A percentile compares a stretch with the other conserved stretches of the same genome.
Evolutionary conservation across 805 yeast genomes (phyloP).

Genomic region (Lipomyces sp.): DNA sequence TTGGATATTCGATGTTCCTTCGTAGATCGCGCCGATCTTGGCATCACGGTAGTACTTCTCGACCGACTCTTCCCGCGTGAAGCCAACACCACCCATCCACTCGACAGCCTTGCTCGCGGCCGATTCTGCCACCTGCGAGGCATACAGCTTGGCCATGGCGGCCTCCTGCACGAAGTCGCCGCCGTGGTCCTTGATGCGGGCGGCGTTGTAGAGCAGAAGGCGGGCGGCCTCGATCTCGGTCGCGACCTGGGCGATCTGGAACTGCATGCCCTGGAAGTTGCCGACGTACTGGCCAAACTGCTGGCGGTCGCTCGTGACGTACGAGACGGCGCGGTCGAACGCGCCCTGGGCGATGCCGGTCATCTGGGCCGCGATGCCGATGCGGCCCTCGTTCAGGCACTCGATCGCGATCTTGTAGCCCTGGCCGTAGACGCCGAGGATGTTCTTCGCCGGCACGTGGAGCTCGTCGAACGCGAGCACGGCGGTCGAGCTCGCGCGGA

Average conservation of each 20-base stretch:
- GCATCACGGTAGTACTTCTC: slow-evolving; percentile 47
- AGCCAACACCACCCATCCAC: slow-evolving; percentile 50
- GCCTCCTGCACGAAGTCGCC: slow-evolving; percentile 43
- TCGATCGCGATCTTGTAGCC: slow-evolving; percentile 48
- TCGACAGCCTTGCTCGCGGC: slow-evolving; percentile 44
- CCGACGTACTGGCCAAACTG: slow-evolving; percentile 45
- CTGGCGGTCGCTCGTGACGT: slow-evolving; percentile 42
- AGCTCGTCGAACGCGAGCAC: slow-evolving; percentile 43
- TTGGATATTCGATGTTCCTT: slow-evolving; percentile 47
- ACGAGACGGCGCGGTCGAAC: slow-evolving; percentile 41
- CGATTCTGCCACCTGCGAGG: slow-evolving; percentile 43
- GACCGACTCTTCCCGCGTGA: slow-evolving; percentile 43
- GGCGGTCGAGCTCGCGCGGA: slow-evolving; percentile 45
- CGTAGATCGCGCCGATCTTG: slow-evolving; percentile 46
- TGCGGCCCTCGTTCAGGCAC: slow-evolving; percentile 45
- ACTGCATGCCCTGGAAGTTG: slow-evolving; percentile 48
- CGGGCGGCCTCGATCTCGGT: slow-evolving; percentile 46
- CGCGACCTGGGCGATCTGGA: slow-evolving; percentile 46
- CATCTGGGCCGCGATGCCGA: slow-evolving; percentile 49
- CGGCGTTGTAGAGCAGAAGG: slow-evolving; percentile 44
- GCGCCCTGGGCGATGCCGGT: slow-evolving; percentile 47
- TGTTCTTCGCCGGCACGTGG: slow-evolving; percentile 42
- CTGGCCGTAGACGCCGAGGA: slow-evolving; percentile 44
- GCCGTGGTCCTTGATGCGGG: slow-evolving; percentile 46
- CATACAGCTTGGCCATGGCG: slow-evolving; percentile 46